Evolutionary conservation across 2,329 filamentous ascomycete species (phyloP), one percentile per base, ranked within the genome.

Genomic region (Curvularia spicifera): DNA sequence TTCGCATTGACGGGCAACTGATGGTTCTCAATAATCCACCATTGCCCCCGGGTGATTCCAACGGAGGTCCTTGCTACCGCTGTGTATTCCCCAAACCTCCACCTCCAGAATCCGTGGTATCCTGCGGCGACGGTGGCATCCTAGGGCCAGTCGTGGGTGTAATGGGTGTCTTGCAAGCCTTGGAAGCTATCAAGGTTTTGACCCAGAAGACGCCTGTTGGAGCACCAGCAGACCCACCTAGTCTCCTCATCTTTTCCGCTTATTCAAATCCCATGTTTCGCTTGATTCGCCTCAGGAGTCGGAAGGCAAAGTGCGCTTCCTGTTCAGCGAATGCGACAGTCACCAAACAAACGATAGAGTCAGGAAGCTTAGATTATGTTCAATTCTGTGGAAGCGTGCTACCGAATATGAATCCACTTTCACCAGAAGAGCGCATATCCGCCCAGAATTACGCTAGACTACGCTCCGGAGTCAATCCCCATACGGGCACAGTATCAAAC

Each of bases 121-220:
- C 89, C 59, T 99, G 95, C 71, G 92, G 93, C 40, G 95, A 99
- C 74, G 94, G 93, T 9, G 95, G 95, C 0, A 93, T 99, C 8
- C 71, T 99, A 1, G 95, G 95, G 0, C 93, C 95, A 0, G 93
- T 97, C 0, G 95, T 99, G 0, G 95, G 95, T 0, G 84, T 88
- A 0, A 97, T 99, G 91, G 95, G 95, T 7, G 88, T 97, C 0
- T 79, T 98, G 55, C 95, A 98, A 79, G 94, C 95, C 0, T 81
- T 96, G 1, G 93, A 98, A 78, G 88, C 91, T 0, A 88, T 98
- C 69, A 95, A 96, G 73, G 76, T 97, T n/a, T 83, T 97, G 15
- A 83, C 86, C 0, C 70, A 79, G 24, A 52, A 56, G 20, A 49
- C 29, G 74, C 22, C 24, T 29, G 70, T 3, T 68, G 42, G 56